phyloP scores from a whole-genome alignment of 139 green algal genomes.

The Chlamydomonas eustigma region DNA sequence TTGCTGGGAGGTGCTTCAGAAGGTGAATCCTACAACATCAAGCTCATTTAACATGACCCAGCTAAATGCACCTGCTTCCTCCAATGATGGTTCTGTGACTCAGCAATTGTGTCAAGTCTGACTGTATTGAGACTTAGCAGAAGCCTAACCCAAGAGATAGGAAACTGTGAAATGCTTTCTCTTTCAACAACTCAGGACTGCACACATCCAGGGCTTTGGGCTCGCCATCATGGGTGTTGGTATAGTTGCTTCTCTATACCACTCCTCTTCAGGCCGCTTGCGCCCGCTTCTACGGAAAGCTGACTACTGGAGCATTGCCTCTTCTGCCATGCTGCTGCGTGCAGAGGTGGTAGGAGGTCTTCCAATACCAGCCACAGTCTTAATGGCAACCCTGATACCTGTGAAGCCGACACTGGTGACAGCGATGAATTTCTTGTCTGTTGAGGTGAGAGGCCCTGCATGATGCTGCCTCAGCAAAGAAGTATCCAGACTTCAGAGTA shows the following conservation, averaged over 20 bases:
- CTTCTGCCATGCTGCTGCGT: neutral
- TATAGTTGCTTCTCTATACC: neutral
- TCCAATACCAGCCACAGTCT: neutral
- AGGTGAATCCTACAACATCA: neutral
- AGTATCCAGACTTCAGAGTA: too few relatives aligned
- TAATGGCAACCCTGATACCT: neutral
- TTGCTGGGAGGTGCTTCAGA: neutral
- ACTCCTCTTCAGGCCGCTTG: neutral
- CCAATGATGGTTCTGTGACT: neutral
- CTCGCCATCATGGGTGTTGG: neutral
- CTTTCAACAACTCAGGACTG: neutral
- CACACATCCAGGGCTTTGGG: neutral
- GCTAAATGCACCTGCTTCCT: too few relatives aligned
- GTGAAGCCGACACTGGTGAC: neutral
- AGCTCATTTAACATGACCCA: neutral
- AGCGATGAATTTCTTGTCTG: neutral
- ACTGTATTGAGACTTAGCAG: neutral
- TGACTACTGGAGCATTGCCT: slow-evolving; percentile 2
- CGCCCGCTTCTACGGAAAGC: neutral
- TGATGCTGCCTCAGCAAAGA: too few relatives aligned
- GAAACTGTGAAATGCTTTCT: neutral
- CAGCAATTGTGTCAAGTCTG: neutral
- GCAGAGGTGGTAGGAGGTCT: neutral
- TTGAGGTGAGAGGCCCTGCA: slow-evolving; percentile 10
- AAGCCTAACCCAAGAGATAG: neutral